Conservation (phyloP, 176 grass and related monocot species). For the Rhynchospora pubera region DNA sequence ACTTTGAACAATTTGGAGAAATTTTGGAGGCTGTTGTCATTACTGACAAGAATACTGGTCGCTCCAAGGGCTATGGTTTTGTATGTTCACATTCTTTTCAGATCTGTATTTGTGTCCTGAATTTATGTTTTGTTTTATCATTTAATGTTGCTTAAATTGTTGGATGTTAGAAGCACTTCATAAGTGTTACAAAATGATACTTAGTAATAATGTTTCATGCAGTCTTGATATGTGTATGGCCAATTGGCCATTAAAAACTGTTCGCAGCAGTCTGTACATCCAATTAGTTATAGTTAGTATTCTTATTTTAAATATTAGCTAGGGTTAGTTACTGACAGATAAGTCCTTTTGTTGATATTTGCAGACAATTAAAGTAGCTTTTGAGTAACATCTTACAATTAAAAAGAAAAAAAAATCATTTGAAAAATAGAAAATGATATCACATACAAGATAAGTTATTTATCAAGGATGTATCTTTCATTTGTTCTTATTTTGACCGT, state of each 20-base stretch:
- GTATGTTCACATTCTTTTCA: constrained; percentile 19
- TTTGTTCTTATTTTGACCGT: neutral
- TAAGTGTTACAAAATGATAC: neutral
- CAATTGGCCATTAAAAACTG: neutral
- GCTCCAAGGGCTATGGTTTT: constrained; percentile 58
- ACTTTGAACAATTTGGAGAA: constrained; percentile 54
- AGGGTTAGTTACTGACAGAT: constrained; percentile 9
- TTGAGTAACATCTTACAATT: neutral
- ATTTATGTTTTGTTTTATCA: neutral
- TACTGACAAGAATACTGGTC: constrained; percentile 56
- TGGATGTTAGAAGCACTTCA: neutral
- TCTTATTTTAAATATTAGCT: neutral
- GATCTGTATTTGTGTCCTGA: neutral
- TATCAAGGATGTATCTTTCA: neutral
- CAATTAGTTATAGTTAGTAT: neutral
- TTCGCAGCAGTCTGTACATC: neutral
- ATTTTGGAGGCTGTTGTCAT: constrained; percentile 53
- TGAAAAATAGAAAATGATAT: neutral
- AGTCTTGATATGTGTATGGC: neutral
- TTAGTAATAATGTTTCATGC: neutral
- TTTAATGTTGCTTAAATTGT: neutral
- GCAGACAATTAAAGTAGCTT: neutral
- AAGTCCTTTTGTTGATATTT: neutral
- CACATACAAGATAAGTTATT: neutral
- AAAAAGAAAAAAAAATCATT: neutral